These are phyloP conservation scores for Filobasidium uniguttulatum DNA, from an alignment of 1,284 basidiomycete genomes.

Conservation along the genomic window DNA sequence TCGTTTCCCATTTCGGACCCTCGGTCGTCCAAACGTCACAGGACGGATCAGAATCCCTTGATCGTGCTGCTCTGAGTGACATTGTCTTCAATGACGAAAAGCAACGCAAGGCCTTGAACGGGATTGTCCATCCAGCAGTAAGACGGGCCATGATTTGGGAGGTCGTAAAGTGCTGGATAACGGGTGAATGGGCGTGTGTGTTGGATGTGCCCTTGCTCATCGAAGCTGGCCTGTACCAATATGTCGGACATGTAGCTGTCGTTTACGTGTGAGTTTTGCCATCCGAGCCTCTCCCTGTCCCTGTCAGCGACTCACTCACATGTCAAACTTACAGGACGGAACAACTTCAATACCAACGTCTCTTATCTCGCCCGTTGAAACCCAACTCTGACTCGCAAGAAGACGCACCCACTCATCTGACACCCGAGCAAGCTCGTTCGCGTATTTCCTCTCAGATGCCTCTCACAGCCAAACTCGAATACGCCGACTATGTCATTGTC, in stretches of 20 bases:
- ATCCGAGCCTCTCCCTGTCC: background rate
- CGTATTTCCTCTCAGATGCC: slow-evolving; percentile 71
- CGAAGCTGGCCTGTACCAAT: slow-evolving; percentile 75
- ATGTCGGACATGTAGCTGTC: slow-evolving; percentile 69
- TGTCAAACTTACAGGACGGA: slow-evolving; percentile 49
- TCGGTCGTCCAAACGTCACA: slow-evolving; percentile 51
- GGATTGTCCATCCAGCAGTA: slow-evolving; percentile 82
- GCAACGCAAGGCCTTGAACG: slow-evolving; percentile 62
- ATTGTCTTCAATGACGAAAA: slow-evolving; percentile 69
- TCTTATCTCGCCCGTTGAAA: too few species aligned
- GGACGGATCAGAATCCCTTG: slow-evolving; percentile 51
- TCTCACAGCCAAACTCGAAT: slow-evolving; percentile 61
- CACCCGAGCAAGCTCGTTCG: slow-evolving; percentile 45
- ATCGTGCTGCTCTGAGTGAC: slow-evolving; percentile 69
- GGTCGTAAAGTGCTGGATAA: slow-evolving; percentile 59
- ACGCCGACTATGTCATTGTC: slow-evolving; percentile 77
- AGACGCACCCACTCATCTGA: too few species aligned
- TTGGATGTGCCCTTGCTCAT: slow-evolving; percentile 89
- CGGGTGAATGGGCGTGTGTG: slow-evolving; percentile 63
- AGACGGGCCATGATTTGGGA: slow-evolving; percentile 57
- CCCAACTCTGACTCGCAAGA: too few species aligned
- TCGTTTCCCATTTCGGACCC: slow-evolving; percentile 60
- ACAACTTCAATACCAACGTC: slow-evolving; percentile 1
- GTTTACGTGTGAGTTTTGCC: slow-evolving; percentile 48
- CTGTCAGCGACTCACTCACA: background rate